These are phyloP conservation scores for Diaporthe amygdali DNA, from an alignment of 2,329 filamentous ascomycete genomes.

Conservation along the genomic window DNA sequence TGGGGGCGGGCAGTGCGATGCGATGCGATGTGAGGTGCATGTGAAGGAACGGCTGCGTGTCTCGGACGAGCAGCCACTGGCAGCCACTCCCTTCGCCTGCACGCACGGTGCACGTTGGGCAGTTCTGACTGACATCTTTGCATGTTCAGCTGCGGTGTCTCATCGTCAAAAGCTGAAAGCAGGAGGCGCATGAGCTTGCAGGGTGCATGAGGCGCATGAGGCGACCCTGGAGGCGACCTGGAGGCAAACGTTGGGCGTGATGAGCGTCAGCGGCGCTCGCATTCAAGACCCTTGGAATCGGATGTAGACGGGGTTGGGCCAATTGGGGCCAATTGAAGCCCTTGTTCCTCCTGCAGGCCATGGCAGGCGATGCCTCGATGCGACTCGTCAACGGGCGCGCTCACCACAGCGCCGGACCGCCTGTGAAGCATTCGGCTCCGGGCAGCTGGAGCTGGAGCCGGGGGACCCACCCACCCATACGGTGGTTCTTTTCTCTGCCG, in stretches of 20 bases:
- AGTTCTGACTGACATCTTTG: background rate
- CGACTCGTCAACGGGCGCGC: background rate
- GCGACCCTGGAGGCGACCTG: background rate
- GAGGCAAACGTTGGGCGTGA: background rate
- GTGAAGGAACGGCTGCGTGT: background rate
- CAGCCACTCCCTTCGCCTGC: background rate
- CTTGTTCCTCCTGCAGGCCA: background rate
- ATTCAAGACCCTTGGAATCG: background rate
- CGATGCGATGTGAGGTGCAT: background rate
- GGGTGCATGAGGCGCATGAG: background rate
- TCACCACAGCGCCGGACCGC: background rate
- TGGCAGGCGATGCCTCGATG: background rate
- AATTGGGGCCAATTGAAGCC: background rate
- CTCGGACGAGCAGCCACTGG: conserved; percentile 17
- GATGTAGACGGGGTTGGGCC: background rate
- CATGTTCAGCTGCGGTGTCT: conserved; percentile 7
- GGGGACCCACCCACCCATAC: background rate
- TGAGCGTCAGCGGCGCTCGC: conserved; percentile 8
- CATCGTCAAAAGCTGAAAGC: background rate
- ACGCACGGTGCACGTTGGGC: background rate
- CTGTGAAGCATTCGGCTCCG: conserved; percentile 3
- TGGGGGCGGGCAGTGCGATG: background rate
- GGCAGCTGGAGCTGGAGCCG: background rate
- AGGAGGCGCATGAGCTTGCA: background rate
- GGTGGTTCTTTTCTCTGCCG: background rate